Conservation (phyloP, 495 filamentous ascomycete species). For the Hypoxylon lienhwacheense region DNA sequence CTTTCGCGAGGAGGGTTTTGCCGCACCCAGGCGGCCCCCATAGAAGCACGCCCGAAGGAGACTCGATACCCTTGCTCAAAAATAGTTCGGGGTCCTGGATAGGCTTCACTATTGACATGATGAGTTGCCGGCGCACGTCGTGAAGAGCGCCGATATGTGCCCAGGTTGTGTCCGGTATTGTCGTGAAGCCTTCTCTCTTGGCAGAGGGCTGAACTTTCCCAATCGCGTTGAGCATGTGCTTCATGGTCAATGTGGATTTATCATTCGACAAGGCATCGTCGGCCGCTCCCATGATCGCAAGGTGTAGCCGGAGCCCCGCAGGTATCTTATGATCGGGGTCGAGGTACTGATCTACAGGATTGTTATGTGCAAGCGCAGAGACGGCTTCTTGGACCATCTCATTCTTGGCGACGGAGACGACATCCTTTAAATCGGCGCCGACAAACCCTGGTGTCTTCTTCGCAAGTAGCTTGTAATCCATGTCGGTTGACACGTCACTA, state of each 20-base stretch:
- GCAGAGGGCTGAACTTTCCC: constrained; percentile 88
- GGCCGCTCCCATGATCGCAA: constrained; percentile 32
- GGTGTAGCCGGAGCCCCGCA: constrained; percentile 32
- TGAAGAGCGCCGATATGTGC: constrained; percentile 84
- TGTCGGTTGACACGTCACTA: constrained; percentile 65
- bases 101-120: constrained; percentile 87
- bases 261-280: constrained; percentile 50
- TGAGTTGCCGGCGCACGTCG: constrained; percentile 76
- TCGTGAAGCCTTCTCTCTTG: constrained; percentile 95
- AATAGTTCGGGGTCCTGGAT: constrained; percentile 85
- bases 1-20: constrained; percentile 95
- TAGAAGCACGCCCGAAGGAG: constrained; percentile 87
- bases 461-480: constrained; percentile 78
- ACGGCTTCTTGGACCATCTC: constrained; percentile 60
- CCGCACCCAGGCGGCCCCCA: constrained; percentile 98
- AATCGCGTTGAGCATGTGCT: constrained; percentile 60
- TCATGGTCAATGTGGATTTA: constrained; percentile 46
- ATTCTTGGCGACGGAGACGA: constrained; percentile 74
- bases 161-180: constrained; percentile 97
- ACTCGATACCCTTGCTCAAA: constrained; percentile 76
- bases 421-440: constrained; percentile 85
- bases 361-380: constrained; percentile 49
- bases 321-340: constrained; percentile 25
- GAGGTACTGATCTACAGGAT: constrained; percentile 29
- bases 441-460: constrained; percentile 94